phyloP scores from a whole-genome alignment of 495 filamentous ascomycete genomes.

The Penicillium silybi region DNA sequence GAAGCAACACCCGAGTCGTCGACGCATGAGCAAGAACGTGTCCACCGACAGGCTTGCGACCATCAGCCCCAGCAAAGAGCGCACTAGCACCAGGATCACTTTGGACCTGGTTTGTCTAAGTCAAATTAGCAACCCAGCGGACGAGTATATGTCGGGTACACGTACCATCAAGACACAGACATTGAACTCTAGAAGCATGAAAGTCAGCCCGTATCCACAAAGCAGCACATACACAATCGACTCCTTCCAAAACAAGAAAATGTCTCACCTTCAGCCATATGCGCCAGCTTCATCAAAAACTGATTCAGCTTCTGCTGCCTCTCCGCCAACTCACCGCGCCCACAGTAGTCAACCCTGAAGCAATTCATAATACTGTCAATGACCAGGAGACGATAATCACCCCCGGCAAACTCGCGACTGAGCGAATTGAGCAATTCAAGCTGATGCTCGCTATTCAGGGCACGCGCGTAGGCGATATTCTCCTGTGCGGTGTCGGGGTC shows the following conservation, averaged over 20 bases:
- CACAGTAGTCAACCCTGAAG: conserved; percentile 71
- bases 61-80: conserved; percentile 75
- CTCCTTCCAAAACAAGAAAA: not conserved
- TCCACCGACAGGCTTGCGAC: conserved; percentile 69
- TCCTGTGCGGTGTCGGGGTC: conserved; percentile 64
- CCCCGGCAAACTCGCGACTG: conserved; percentile 60
- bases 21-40: conserved; percentile 80
- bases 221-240: not conserved
- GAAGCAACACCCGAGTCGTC: conserved; percentile 66
- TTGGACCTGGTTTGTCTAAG: conserved; percentile 76
- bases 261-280: conserved; percentile 65
- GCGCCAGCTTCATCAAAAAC: conserved; percentile 64
- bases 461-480: conserved; percentile 71
- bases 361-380: conserved; percentile 79
- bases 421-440: conserved; percentile 65
- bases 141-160: not conserved
- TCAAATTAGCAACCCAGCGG: not conserved
- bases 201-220: conserved; percentile 2
- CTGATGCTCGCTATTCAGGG: conserved; percentile 74
- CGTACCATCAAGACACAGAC: conserved; percentile 68
- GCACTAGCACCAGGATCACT: conserved; percentile 76
- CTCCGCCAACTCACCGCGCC: conserved; percentile 72
- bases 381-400: conserved; percentile 68
- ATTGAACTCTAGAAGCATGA: conserved; percentile 60
- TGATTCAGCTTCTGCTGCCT: conserved; percentile 72